Percentiles rank a stretch among this genome's conserved stretches.
Evolutionary conservation across 257 asterid species (phyloP).

Genomic region (Fraxinus anomala): DNA sequence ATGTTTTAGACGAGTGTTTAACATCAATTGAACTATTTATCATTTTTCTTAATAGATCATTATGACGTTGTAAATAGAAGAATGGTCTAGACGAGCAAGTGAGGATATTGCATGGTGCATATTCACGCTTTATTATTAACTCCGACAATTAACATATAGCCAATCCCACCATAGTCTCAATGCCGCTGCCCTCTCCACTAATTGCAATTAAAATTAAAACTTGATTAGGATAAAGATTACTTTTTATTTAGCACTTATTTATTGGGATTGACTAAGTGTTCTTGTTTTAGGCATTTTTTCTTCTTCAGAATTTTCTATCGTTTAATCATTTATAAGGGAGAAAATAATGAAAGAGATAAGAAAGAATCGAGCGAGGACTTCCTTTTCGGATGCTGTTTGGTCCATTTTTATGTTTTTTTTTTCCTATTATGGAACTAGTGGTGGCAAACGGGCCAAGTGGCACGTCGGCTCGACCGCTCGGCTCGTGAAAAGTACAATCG

Average conservation of each 20-base stretch:
- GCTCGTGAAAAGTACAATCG: too few relatives aligned
- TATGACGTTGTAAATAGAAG: too few relatives aligned
- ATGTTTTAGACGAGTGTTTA: too few relatives aligned
- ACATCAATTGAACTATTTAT: too few relatives aligned
- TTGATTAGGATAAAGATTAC: neutral
- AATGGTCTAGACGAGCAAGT: constrained; percentile 35
- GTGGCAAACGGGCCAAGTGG: too few relatives aligned
- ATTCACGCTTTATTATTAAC: neutral
- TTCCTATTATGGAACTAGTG: too few relatives aligned
- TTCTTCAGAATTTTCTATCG: neutral
- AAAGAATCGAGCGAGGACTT: neutral
- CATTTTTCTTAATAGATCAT: too few relatives aligned
- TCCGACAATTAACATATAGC: too few relatives aligned
- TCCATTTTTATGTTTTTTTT: neutral
- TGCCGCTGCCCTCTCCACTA: neutral
- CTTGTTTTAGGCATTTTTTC: neutral
- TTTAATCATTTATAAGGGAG: neutral
- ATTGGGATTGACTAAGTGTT: neutral
- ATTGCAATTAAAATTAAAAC: neutral
- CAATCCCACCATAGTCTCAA: neutral
- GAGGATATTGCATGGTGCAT: constrained; percentile 40
- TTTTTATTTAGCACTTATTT: neutral
- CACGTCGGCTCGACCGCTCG: too few relatives aligned
- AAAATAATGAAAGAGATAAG: too few relatives aligned
- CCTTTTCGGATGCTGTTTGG: neutral